A percentile compares a stretch with the other conserved stretches of the same genome.
Evolutionary conservation across 2,329 filamentous ascomycete species (phyloP).

Genomic region (Alternaria conjuncta): DNA sequence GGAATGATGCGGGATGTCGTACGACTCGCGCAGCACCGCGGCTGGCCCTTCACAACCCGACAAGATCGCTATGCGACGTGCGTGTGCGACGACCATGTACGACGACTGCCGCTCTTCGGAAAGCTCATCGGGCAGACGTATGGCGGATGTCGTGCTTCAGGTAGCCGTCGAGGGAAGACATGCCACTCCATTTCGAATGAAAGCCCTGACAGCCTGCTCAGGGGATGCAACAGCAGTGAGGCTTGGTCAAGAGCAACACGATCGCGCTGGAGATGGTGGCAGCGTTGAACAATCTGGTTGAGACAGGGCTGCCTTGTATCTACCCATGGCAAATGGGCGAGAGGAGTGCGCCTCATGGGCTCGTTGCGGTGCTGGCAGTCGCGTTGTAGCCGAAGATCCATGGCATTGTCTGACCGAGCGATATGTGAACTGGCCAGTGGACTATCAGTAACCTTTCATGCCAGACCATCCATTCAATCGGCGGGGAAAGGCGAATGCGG

Average conservation of each 20-base stretch:
- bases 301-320: not conserved
- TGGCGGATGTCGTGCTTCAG: not conserved
- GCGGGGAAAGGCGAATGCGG: not conserved
- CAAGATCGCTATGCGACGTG: not conserved
- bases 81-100: no score
- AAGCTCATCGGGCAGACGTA: not conserved
- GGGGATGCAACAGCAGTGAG: not conserved
- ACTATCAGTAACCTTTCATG: no score
- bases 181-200: no score
- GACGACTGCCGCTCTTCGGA: not conserved
- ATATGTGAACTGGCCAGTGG: no score
- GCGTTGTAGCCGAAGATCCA: not conserved
- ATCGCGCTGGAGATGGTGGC: not conserved
- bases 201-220: no score
- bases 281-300: accelerated
- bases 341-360: not conserved
- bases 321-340: not conserved
- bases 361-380: not conserved
- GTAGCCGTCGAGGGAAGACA: not conserved
- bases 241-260: not conserved
- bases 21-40: not conserved
- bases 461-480: no score
- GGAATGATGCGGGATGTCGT: not conserved
- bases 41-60: not conserved
- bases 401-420: not conserved